Evolutionary conservation across 2,329 filamentous ascomycete genomes (phyloP), one percentile per base, ranked within the genome.

Genomic region (Pseudocercospora vitis): DNA sequence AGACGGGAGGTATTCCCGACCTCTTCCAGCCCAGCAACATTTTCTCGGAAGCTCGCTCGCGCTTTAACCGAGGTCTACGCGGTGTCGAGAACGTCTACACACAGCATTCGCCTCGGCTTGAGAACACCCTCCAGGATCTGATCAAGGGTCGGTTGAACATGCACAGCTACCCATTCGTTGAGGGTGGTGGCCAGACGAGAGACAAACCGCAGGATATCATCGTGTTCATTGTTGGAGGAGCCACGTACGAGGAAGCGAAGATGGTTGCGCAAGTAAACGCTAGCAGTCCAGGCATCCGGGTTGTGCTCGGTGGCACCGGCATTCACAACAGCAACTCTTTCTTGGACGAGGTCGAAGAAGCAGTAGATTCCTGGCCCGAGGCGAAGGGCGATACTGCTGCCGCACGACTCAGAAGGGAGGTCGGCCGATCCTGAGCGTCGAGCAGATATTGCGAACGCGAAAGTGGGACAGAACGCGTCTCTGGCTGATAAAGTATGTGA

Each of bases 31-130:
- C 89, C 0, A 83, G 87, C 0, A 92, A 90, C 3, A 92, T 99
- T 60, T 96, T 99, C 72, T 89, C 89, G 0, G 89, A 89, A 9
- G 91, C 91, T 8, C 82, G 90, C 32, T 89, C 87, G 66, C 85
- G 91, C 4, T 91, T 99, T 71, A 96, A 95, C 67, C 65, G 70
- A 21, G 94, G 94, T 0, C 79, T 99, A 11, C 96, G 97, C 68
- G 94, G 94, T 1, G 94, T 99, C 1, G 95, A 99, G 71, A 99
- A 99, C 65, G 94, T 99, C 23, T 99, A 99, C 71, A 99, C 94
- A 0, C 95, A 99, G 70, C 94, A 99, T 71, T 95, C 90, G 4
- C 91, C 95, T 0, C 81, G 90, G 18, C 73, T 99, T 12, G 91
- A 96, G 70, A 82, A 82, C 19, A 97, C 91, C 0, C 75, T 99